Evolutionary conservation across 73 alveolate genomes (phyloP).

Genomic region (Durusdinium trenchii): DNA sequence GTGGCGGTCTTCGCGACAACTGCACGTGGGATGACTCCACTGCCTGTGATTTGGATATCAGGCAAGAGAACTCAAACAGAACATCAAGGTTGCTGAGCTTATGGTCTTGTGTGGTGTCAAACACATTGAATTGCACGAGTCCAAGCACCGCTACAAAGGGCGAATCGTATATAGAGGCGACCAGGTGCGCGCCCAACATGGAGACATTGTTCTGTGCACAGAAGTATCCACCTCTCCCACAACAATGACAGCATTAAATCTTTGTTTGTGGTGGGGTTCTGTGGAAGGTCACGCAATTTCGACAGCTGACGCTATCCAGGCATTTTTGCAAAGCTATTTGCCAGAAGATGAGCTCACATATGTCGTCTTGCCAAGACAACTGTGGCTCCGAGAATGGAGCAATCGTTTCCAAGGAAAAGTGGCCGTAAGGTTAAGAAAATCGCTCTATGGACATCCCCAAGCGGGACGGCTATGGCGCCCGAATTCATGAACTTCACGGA

Average conservation of each 20-base stretch:
- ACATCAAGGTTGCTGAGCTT: not conserved
- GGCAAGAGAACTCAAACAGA: not conserved
- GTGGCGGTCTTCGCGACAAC: not conserved
- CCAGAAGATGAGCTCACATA: constrained; percentile 37
- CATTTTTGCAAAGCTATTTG: constrained; percentile 23
- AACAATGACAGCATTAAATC: not conserved
- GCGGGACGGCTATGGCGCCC: too few species aligned
- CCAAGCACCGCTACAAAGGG: not conserved
- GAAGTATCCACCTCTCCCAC: not conserved
- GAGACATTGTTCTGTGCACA: not conserved
- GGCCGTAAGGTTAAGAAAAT: too few species aligned
- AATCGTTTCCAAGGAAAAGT: too few species aligned
- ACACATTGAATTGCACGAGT: not conserved
- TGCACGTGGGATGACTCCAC: constrained; percentile 16
- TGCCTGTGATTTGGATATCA: not conserved
- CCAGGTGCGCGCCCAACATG: not conserved
- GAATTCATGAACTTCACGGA: not conserved
- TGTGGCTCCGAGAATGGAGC: too few species aligned
- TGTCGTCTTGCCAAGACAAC: not conserved
- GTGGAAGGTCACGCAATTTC: constrained; percentile 10
- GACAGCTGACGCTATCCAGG: constrained; percentile 57
- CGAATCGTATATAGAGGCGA: not conserved
- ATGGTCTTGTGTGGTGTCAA: not conserved
- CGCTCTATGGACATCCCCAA: too few species aligned
- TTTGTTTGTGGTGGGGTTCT: constrained; percentile 37